These are phyloP conservation scores for Nematodospora valgi DNA, from an alignment of 805 yeast species.

Conservation along the genomic window DNA sequence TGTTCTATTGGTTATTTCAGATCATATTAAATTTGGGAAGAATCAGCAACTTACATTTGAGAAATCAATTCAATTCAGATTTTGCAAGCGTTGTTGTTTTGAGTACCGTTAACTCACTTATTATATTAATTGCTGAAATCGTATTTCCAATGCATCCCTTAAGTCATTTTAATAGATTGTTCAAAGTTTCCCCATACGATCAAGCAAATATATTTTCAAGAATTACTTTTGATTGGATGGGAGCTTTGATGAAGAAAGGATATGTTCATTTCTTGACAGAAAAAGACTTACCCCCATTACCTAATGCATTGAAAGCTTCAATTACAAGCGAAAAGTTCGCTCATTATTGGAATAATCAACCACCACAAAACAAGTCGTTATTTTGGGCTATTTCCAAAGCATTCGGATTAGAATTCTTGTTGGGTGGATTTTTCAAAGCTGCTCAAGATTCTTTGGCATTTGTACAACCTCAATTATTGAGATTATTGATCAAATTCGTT, in stretches of 20 bases:
- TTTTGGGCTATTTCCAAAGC: constrained; percentile 60
- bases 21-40: constrained; percentile 46
- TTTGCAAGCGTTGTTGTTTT: constrained; percentile 26
- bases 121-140: constrained; percentile 44
- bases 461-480: constrained; percentile 30
- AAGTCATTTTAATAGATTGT: constrained; percentile 11
- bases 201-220: constrained; percentile 69
- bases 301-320: constrained; percentile 58
- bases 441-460: constrained; percentile 71
- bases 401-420: constrained; percentile 67
- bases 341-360: constrained; percentile 58
- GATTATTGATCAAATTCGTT: constrained; percentile 27
- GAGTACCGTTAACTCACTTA: constrained; percentile 33
- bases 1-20: constrained; percentile 72
- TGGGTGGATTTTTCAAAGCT: constrained; percentile 72
- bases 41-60: constrained; percentile 36
- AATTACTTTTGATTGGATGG: constrained; percentile 90
- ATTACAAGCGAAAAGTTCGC: constrained; percentile 49
- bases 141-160: constrained; percentile 33
- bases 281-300: constrained; percentile 77
- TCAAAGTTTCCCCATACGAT: constrained; percentile 42
- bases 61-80: constrained; percentile 22
- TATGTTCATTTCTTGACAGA: constrained; percentile 53
- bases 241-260: constrained; percentile 76
- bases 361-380: constrained; percentile 46